Evolutionary conservation across 1,139 yeast genomes (phyloP).

Genomic region (Hanseniaspora sp.): DNA sequence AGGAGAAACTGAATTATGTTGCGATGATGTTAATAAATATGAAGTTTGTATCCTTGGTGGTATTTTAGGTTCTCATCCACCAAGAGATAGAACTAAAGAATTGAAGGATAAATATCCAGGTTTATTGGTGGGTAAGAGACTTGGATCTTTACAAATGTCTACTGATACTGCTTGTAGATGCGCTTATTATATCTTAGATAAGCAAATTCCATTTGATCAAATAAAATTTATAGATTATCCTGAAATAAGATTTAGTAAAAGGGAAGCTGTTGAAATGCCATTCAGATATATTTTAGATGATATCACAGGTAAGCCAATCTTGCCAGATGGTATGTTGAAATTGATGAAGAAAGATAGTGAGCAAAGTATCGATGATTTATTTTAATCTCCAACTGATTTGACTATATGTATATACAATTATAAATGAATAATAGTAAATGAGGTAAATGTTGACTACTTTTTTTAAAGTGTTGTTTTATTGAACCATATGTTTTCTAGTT

Average conservation of each 20-base stretch:
- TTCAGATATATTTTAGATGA: constrained; percentile 70
- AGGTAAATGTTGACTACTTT: background rate
- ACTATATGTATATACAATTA: background rate
- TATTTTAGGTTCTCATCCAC: constrained; percentile 91
- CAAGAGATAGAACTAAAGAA: constrained; percentile 89
- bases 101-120: constrained; percentile 61
- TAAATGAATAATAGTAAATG: background rate
- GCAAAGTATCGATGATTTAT: constrained; percentile 49
- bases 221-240: constrained; percentile 86
- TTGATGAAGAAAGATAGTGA: constrained; percentile 77
- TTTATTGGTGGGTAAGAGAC: constrained; percentile 62
- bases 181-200: constrained; percentile 62
- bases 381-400: constrained; percentile 18
- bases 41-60: constrained; percentile 95
- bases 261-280: constrained; percentile 96
- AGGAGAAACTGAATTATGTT: constrained; percentile 61
- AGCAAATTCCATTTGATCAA: constrained; percentile 46
- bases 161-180: constrained; percentile 95
- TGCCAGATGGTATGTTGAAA: constrained; percentile 85
- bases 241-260: constrained; percentile 73
- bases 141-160: constrained; percentile 87
- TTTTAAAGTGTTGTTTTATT: no score
- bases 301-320: constrained; percentile 51
- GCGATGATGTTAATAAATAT: constrained; percentile 52
- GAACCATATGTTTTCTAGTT: no score